A percentile compares a stretch with the other conserved stretches of the same genome.
Conservation (phyloP, 202 grass and related monocot species). For the Saccharum hybrid region DNA sequence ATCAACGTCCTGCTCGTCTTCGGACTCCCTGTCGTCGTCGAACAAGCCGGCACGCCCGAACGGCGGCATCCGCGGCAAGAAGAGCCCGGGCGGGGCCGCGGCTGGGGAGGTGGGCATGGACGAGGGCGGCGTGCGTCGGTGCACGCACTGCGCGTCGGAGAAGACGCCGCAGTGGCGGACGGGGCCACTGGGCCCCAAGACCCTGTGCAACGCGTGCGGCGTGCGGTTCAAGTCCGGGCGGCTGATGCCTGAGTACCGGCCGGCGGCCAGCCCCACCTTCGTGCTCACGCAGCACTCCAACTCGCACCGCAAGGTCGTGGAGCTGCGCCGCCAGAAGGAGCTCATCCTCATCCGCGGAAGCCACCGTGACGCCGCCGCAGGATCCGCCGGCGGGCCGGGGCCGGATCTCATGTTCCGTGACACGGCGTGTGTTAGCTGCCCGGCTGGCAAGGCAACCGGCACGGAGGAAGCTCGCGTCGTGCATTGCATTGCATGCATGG, state of each 20-base stretch:
- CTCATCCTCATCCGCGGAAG: slow-evolving; percentile 64
- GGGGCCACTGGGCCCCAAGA: slow-evolving; percentile 87
- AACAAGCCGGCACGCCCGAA: slow-evolving; percentile 33
- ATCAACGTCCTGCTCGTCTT: slow-evolving; percentile 75
- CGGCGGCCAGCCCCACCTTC: slow-evolving; percentile 89
- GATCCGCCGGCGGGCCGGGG: slow-evolving; percentile 41
- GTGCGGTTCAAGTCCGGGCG: slow-evolving; percentile 89
- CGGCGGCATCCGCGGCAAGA: slow-evolving; percentile 44
- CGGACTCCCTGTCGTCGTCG: slow-evolving; percentile 59
- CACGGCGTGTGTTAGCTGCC: slow-evolving; percentile 70
- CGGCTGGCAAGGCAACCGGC: background rate
- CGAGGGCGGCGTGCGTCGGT: slow-evolving; percentile 71
- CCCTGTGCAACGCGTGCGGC: slow-evolving; percentile 95
- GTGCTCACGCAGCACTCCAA: slow-evolving; percentile 84
- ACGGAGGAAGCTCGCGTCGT: background rate
- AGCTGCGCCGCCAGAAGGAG: slow-evolving; percentile 90
- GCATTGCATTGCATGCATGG: slow-evolving; percentile 38
- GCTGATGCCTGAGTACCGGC: slow-evolving; percentile 94
- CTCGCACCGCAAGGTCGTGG: slow-evolving; percentile 94
- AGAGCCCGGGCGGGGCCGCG: slow-evolving; percentile 23
- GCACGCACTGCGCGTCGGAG: slow-evolving; percentile 98
- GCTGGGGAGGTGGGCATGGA: slow-evolving; percentile 49
- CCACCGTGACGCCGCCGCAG: slow-evolving; percentile 46
- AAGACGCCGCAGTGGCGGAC: slow-evolving; percentile 98
- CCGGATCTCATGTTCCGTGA: slow-evolving; percentile 82